Evolutionary conservation across 257 asterid genomes (phyloP).

Genomic region (Hygrophila difformis): DNA sequence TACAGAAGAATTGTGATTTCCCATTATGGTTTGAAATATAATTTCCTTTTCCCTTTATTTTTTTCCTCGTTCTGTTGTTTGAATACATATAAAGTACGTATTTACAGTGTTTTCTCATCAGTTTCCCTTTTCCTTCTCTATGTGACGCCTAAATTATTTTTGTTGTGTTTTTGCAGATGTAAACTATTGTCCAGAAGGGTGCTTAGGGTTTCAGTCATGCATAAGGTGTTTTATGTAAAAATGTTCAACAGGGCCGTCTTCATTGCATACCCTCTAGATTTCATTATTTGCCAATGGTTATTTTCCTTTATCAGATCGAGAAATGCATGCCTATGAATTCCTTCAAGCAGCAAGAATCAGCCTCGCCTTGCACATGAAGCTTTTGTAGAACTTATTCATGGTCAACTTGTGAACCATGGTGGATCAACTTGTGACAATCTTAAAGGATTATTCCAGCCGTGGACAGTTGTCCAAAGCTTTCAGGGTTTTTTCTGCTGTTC

Average conservation of each 20-base stretch:
- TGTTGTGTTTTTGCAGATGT: no score
- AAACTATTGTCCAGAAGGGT: no score
- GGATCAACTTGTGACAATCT: conserved; percentile 38
- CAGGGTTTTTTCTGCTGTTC: conserved; percentile 39
- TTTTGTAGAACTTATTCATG: conserved; percentile 16
- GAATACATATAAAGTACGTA: no score
- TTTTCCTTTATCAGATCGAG: conserved; percentile 32
- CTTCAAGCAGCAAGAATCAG: conserved; percentile 11
- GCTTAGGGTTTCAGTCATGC: no score
- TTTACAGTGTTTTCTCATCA: no score
- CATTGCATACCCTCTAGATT: conserved; percentile 34
- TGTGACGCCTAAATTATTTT: no score
- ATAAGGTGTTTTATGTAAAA: conserved; percentile 1
- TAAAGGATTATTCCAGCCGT: conserved; percentile 46
- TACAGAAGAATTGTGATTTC: no score
- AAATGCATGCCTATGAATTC: conserved; percentile 49
- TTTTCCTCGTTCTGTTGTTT: no score
- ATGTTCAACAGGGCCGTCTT: conserved; percentile 14
- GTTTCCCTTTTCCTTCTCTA: no score
- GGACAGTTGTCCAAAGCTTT: conserved; percentile 63
- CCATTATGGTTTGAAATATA: no score
- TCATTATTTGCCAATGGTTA: conserved; percentile 29
- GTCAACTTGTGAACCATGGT: conserved; percentile 32
- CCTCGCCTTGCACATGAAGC: conserved; percentile 9
- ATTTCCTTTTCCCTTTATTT: no score